These are phyloP conservation scores for Candida berthetii DNA, from an alignment of 805 yeast genomes.

Conservation along the genomic window DNA sequence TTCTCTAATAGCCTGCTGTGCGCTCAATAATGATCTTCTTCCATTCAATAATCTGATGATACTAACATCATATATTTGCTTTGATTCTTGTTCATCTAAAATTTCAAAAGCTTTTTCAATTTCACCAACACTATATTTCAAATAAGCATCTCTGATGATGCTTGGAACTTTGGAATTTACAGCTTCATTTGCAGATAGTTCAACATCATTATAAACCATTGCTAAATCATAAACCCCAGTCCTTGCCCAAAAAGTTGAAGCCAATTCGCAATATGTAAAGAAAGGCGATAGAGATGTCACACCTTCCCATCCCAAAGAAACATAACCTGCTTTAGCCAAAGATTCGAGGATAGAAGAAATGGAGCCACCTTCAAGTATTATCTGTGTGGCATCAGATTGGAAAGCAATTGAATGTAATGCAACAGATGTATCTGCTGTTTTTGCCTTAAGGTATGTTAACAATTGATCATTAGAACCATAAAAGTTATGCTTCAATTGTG, in stretches of 20 bases:
- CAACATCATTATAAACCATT: slow-evolving; percentile 40
- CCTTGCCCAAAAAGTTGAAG: slow-evolving; percentile 43
- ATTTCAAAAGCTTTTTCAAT: slow-evolving; percentile 31
- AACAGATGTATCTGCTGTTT: slow-evolving; percentile 20
- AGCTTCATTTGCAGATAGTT: slow-evolving; percentile 31
- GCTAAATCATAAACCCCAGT: slow-evolving; percentile 43
- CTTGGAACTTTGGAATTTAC: slow-evolving; percentile 33
- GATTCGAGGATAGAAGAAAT: slow-evolving; percentile 45
- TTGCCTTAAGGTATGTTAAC: slow-evolving; percentile 41
- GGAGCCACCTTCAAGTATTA: slow-evolving; percentile 45
- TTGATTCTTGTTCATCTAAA: slow-evolving; percentile 27
- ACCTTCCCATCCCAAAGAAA: slow-evolving; percentile 48
- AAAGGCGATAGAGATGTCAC: slow-evolving; percentile 24
- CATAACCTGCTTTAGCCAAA: slow-evolving; percentile 46
- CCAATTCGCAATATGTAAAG: slow-evolving; percentile 38
- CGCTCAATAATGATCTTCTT: slow-evolving; percentile 31
- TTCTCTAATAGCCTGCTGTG: slow-evolving; percentile 23
- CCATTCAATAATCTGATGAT: slow-evolving; percentile 34
- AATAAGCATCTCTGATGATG: slow-evolving; percentile 31
- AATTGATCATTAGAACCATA: slow-evolving; percentile 60
- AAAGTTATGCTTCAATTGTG: slow-evolving; percentile 45
- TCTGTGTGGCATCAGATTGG: slow-evolving; percentile 55
- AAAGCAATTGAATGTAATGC: slow-evolving; percentile 49
- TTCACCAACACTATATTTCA: slow-evolving; percentile 32
- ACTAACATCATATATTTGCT: slow-evolving; percentile 11